Percentiles rank a stretch among this genome's conserved stretches.
These are phyloP conservation scores for Nicotiana tabacum DNA, from an alignment of 257 asterid genomes.

Conservation along the genomic window DNA sequence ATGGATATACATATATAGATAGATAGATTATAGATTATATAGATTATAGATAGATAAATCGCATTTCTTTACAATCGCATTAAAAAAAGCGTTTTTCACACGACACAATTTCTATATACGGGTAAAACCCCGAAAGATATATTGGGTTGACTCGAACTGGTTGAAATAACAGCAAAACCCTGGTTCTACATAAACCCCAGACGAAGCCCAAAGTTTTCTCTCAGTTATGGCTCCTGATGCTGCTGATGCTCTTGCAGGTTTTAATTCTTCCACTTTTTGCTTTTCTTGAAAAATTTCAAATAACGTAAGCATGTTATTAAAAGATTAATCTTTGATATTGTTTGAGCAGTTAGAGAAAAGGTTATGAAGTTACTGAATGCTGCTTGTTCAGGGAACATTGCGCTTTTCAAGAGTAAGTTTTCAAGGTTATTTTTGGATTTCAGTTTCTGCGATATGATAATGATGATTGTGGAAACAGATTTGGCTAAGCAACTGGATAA, in stretches of 20 bases:
- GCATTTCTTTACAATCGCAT: no score
- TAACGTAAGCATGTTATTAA: background rate
- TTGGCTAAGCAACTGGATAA: conserved; percentile 66
- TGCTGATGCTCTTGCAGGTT: conserved; percentile 90
- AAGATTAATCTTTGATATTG: background rate
- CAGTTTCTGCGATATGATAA: background rate
- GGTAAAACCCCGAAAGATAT: no score
- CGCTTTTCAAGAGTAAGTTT: conserved; percentile 61
- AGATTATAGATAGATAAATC: no score
- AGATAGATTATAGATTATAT: no score
- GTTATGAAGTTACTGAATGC: conserved; percentile 68
- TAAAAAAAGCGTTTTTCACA: no score
- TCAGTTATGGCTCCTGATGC: conserved; percentile 52
- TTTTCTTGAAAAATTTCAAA: background rate
- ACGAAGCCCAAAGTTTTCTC: background rate
- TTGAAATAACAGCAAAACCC: background rate
- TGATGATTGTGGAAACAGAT: conserved; percentile 28
- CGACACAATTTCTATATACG: no score
- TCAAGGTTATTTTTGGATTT: background rate
- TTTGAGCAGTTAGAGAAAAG: conserved; percentile 58
- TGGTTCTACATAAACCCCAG: background rate
- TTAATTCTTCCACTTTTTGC: background rate
- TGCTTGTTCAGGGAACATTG: conserved; percentile 66
- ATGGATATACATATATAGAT: no score
- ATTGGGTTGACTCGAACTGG: background rate